Evolutionary conservation across 257 asterid species (phyloP).

Genomic region (Avicennia marina): DNA sequence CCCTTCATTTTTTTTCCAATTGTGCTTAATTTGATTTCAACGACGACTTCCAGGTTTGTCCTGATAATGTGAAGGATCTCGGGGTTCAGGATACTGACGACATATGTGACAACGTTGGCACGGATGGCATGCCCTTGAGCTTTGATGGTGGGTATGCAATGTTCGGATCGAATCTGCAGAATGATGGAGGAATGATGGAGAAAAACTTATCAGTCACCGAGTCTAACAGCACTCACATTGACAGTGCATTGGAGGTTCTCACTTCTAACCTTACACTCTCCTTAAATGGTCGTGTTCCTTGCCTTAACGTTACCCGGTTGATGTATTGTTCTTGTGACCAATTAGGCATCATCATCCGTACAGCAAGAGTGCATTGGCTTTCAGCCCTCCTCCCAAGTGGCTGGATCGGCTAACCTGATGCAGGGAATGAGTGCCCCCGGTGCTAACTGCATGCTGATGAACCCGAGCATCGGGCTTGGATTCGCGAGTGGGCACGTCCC

Average conservation of each 20-base stretch:
- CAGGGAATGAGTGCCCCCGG: slow-evolving; percentile 34
- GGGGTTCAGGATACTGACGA: slow-evolving; percentile 40
- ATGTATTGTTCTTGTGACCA: neutral
- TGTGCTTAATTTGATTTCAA: slow-evolving; percentile 1
- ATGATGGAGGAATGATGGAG: slow-evolving; percentile 40
- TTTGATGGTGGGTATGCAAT: slow-evolving; percentile 39
- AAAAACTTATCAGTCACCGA: slow-evolving; percentile 45
- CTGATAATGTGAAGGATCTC: slow-evolving; percentile 34
- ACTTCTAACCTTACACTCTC: neutral
- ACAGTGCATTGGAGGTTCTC: slow-evolving; percentile 48
- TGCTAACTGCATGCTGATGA: slow-evolving; percentile 40
- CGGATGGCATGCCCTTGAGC: slow-evolving; percentile 41
- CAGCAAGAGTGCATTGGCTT: slow-evolving; percentile 48
- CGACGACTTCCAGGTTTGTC: slow-evolving; percentile 24
- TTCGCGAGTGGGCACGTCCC: slow-evolving; percentile 45
- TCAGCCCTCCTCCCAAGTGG: slow-evolving; percentile 28
- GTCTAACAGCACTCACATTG: slow-evolving; percentile 43
- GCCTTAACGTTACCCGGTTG: neutral
- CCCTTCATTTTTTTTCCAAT: neutral
- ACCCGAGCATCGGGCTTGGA: slow-evolving; percentile 36
- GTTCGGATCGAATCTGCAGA: slow-evolving; percentile 33
- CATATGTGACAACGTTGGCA: slow-evolving; percentile 34
- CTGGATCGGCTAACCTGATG: slow-evolving; percentile 29
- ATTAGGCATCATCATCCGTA: slow-evolving; percentile 47
- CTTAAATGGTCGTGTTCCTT: too few relatives aligned